phyloP scores from a whole-genome alignment of 1,284 basidiomycete species.

The Moniliella sp. region DNA sequence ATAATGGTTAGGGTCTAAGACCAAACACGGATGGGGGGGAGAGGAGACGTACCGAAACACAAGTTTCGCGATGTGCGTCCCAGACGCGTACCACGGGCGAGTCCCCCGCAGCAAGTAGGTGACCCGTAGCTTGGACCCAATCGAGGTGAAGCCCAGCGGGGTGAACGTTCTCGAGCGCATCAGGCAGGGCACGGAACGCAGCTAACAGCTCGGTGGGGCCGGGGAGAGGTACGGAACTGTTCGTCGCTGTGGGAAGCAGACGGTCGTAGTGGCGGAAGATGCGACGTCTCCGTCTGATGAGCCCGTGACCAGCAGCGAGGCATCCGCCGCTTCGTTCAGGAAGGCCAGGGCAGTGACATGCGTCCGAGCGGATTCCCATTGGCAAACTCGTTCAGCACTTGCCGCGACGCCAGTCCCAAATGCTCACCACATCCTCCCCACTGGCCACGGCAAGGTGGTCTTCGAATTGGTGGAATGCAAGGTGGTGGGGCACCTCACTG shows the following conservation, averaged over 20 bases:
- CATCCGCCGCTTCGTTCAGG: conserved; percentile 85
- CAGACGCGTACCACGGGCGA: conserved; percentile 69
- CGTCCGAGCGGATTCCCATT: conserved; percentile 66
- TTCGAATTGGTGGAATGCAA: not conserved
- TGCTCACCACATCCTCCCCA: conserved; percentile 34
- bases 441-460: not conserved
- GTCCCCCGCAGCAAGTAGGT: conserved; percentile 71
- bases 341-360: conserved; percentile 73
- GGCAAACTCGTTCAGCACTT: conserved; percentile 57
- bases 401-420: conserved; percentile 78
- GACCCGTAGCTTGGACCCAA: conserved; percentile 77
- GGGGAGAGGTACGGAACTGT: too few relatives aligned
- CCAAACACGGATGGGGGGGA: conserved; percentile 1
- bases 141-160: conserved; percentile 68
- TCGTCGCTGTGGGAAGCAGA: conserved; percentile 54
- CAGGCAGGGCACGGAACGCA: conserved; percentile 69
- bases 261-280: not conserved
- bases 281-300: conserved; percentile 44
- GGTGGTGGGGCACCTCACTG: too few relatives aligned
- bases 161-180: conserved; percentile 48
- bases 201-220: too few relatives aligned
- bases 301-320: conserved; percentile 66
- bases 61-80: conserved; percentile 79
- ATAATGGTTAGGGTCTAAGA: conserved; percentile 5
- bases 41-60: conserved; percentile 43